These are phyloP conservation scores for Termitomyces sp. DNA, from an alignment of 768 basidiomycete genomes.

Conservation along the genomic window DNA sequence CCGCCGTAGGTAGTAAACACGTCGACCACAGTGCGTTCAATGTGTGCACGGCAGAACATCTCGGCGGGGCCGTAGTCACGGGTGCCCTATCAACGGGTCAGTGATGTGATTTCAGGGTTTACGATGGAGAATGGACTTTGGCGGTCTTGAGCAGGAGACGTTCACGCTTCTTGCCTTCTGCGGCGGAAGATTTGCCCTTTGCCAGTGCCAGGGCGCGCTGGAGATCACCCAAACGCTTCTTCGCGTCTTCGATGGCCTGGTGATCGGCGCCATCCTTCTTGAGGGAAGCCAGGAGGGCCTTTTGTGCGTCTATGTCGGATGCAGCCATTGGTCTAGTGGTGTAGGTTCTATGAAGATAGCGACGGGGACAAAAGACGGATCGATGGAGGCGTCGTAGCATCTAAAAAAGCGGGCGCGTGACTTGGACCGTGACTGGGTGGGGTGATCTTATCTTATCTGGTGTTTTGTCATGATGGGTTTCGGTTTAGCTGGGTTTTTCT, in stretches of 20 bases:
- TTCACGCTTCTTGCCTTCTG: conserved; percentile 52
- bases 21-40: conserved; percentile 84
- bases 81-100: conserved; percentile 64
- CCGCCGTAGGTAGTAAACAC: conserved; percentile 89
- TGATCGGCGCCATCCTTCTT: conserved; percentile 51
- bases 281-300: conserved; percentile 57
- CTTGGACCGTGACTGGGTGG: background rate
- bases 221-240: conserved; percentile 67
- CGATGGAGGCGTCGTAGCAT: conserved; percentile 25
- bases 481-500: background rate
- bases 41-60: conserved; percentile 87
- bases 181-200: conserved; percentile 28
- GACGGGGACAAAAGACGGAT: conserved; percentile 19
- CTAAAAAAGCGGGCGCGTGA: conserved; percentile 9
- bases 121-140: conserved; percentile 54
- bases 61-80: conserved; percentile 91
- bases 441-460: conserved; percentile 2
- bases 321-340: conserved; percentile 6
- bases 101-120: conserved; percentile 12
- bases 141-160: conserved; percentile 86
- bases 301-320: conserved; percentile 58
- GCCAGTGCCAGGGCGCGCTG: conserved; percentile 48
- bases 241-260: conserved; percentile 51
- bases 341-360: conserved; percentile 15
- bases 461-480: background rate